Evolutionary conservation across 1,284 basidiomycete species (phyloP).

Genomic region (Microbotryomycetes sp.): DNA sequence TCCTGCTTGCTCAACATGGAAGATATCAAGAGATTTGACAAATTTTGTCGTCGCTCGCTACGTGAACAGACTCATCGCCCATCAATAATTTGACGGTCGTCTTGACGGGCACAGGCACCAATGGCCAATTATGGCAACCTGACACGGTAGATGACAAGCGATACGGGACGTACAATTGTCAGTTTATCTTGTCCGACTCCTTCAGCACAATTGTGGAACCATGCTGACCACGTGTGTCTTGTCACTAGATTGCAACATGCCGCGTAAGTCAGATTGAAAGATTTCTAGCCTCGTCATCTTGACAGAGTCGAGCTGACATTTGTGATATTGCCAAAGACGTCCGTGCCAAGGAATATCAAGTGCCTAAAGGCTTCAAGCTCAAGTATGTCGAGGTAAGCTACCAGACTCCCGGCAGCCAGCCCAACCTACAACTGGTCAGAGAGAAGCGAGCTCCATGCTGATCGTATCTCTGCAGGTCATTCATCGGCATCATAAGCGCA

Average conservation of each 20-base stretch:
- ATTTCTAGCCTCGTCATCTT: neutral
- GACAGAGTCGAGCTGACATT: neutral
- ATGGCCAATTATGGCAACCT: slow-evolving; percentile 36
- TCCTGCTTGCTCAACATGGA: neutral
- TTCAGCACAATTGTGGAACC: slow-evolving; percentile 11
- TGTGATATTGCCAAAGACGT: slow-evolving; percentile 27
- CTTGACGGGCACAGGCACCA: slow-evolving; percentile 34
- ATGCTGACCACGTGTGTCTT: neutral
- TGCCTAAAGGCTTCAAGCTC: slow-evolving; percentile 32
- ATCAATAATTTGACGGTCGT: slow-evolving; percentile 29
- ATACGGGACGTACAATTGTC: slow-evolving; percentile 40
- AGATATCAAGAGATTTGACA: too few relatives aligned
- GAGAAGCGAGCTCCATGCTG: too few relatives aligned
- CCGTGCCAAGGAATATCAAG: slow-evolving; percentile 32
- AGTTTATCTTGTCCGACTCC: neutral
- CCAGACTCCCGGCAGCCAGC: too few relatives aligned
- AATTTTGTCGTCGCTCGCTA: too few relatives aligned
- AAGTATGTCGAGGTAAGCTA: slow-evolving; percentile 40
- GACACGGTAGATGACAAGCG: slow-evolving; percentile 31
- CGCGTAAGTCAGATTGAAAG: slow-evolving; percentile 11
- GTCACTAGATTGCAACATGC: slow-evolving; percentile 2
- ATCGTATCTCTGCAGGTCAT: too few relatives aligned
- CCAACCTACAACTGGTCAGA: too few relatives aligned
- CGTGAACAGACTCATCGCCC: neutral
- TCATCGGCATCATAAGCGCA: slow-evolving; percentile 42